phyloP scores from a whole-genome alignment of 179 eudicot genomes.

The Beta corolliflora region DNA sequence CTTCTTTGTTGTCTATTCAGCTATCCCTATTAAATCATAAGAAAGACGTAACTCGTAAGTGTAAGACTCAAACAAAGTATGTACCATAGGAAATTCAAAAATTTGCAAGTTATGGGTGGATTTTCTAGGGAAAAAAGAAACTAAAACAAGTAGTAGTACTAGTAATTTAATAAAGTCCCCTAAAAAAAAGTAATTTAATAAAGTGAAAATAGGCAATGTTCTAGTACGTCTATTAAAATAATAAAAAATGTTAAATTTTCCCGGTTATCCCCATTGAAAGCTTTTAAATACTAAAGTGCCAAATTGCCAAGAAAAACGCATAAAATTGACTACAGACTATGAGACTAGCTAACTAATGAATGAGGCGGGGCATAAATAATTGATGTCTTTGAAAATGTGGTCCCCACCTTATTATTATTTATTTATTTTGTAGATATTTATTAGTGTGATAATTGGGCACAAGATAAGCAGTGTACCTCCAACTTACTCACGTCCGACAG shows the following conservation, averaged over 20 bases:
- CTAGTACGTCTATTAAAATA: background rate
- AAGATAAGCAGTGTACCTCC: constrained; percentile 13
- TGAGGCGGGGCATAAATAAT: constrained; percentile 21
- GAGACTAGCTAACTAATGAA: background rate
- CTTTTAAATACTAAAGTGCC: background rate
- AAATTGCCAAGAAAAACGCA: background rate
- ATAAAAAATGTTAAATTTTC: background rate
- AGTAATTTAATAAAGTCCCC: too few relatives aligned
- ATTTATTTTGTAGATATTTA: background rate
- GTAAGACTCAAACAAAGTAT: too few relatives aligned
- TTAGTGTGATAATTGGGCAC: constrained; percentile 13
- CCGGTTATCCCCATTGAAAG: background rate
- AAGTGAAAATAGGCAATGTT: background rate
- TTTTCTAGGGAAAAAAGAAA: too few relatives aligned
- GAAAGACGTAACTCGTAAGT: too few relatives aligned
- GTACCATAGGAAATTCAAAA: too few relatives aligned
- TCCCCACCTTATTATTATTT: constrained; percentile 3
- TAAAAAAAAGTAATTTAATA: too few relatives aligned
- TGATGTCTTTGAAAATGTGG: constrained; percentile 16
- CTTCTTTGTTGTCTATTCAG: too few relatives aligned
- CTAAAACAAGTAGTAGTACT: background rate
- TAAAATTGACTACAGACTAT: background rate
- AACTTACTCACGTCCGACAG: constrained; percentile 31
- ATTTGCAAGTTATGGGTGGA: too few relatives aligned
- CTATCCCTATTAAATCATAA: too few relatives aligned